Evolutionary conservation across 768 basidiomycete genomes (phyloP).

Genomic region (Pleurotus tuoliensis): DNA sequence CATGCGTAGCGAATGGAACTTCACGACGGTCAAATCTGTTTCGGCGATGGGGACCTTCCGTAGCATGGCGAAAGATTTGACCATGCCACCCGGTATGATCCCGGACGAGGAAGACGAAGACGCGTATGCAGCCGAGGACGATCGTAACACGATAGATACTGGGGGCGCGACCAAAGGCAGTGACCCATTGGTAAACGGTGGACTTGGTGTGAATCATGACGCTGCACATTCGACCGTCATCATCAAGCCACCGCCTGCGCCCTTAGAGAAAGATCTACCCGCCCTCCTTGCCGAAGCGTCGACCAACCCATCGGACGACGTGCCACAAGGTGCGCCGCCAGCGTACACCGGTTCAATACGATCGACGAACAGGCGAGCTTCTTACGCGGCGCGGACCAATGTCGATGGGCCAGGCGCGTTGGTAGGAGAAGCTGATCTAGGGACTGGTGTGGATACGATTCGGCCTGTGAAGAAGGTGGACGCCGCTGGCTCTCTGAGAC

Average conservation of each 20-base stretch:
- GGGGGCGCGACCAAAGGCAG: conserved; percentile 63
- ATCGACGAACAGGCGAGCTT: conserved; percentile 55
- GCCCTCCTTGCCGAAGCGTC: conserved; percentile 34
- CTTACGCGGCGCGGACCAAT: conserved; percentile 72
- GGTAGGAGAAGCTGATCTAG: conserved; percentile 78
- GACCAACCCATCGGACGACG: conserved; percentile 26
- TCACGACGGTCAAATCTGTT: conserved; percentile 77
- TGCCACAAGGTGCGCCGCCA: conserved; percentile 58
- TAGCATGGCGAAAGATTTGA: conserved; percentile 65
- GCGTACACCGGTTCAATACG: conserved; percentile 71
- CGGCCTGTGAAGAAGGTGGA: conserved; percentile 93
- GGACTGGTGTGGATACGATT: conserved; percentile 85
- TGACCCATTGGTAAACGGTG: conserved; percentile 35
- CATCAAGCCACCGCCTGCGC: conserved; percentile 47
- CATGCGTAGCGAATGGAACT: conserved; percentile 92
- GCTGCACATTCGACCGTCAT: conserved; percentile 72
- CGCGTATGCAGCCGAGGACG: conserved; percentile 31
- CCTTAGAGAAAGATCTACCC: conserved; percentile 37
- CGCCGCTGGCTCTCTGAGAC: conserved; percentile 64
- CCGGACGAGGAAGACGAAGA: conserved; percentile 48
- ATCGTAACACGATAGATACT: conserved; percentile 53
- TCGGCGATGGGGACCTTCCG: conserved; percentile 77
- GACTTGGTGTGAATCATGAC: conserved; percentile 46
- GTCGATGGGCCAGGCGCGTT: conserved; percentile 65
- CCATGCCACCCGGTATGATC: conserved; percentile 51